Conservation (phyloP, 2,329 filamentous ascomycete species). For the Botrytis aclada region DNA sequence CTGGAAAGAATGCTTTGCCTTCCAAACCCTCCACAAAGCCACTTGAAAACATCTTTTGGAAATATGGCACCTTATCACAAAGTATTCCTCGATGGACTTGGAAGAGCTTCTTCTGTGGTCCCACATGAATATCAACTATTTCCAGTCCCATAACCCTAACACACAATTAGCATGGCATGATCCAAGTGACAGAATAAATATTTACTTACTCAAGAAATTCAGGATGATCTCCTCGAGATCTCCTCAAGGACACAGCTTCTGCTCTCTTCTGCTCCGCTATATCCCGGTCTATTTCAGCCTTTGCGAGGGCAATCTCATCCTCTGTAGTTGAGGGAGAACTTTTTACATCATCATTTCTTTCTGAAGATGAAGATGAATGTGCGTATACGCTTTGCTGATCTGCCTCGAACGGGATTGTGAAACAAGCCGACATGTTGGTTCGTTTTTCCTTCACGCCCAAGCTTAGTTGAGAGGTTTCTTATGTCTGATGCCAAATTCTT, state of each 20-base stretch:
- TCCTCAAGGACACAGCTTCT: not conserved
- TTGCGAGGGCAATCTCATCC: too few relatives aligned
- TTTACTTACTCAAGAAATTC: not conserved
- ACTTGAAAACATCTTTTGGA: constrained; percentile 23
- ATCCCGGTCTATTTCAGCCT: not conserved
- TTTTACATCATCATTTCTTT: not conserved
- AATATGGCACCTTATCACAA: constrained; percentile 26
- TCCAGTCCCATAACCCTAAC: not conserved
- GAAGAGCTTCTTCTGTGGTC: constrained; percentile 7
- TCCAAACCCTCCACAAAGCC: constrained; percentile 15
- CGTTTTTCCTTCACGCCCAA: not conserved
- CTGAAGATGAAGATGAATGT: not conserved
- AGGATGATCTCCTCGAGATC: not conserved
- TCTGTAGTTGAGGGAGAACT: not conserved
- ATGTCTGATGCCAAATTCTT: not conserved
- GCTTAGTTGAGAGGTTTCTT: not conserved
- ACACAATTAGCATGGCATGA: too few relatives aligned
- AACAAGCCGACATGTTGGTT: too few relatives aligned
- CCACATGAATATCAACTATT: constrained; percentile 19
- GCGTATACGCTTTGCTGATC: not conserved
- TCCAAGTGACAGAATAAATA: too few relatives aligned
- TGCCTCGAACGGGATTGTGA: not conserved
- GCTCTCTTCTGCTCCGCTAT: not conserved
- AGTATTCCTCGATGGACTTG: constrained; percentile 20
- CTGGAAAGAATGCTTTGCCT: constrained; percentile 17